Base-by-base conservation (phyloP, 805 yeast genomes). In the Ogataea neopini region DNA sequence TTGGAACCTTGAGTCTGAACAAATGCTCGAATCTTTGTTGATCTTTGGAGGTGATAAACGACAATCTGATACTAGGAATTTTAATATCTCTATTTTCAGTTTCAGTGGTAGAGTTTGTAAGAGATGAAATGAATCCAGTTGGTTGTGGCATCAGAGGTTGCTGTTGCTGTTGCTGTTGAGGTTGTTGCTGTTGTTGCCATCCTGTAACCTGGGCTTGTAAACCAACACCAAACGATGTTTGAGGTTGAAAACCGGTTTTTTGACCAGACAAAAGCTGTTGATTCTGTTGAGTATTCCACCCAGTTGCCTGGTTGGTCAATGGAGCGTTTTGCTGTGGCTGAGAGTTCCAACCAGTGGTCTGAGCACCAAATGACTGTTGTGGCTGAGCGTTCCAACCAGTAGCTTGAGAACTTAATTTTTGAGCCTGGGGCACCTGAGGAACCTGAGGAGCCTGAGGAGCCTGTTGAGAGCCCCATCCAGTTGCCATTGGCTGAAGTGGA, bases 1-100 rank as follows among this genome's bases (percentile, higher is more conserved):
- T 70, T 17, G 84, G 77, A 22, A 91, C 92, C 18, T 90, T 84
- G 17, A 88, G 77, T 55, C 92, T 73, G 65, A 92, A 92, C 56
- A 92, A 72, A 58, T 83, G 83, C 67, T 89, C 97, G 62, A 87
- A 92, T 64, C 88, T 86, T 49, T 79, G 77, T 70, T 92, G 98
- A 64, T 92, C 97, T 28, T 79, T 80, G 19, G 86, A 84, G 3
- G 96, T 81, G 52, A 92, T 80, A 63, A 92, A 92, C 9, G 96
- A 83, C 44, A 92, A 73, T 56, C 97, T 79, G 50, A 88, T 86
- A 54, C 71, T 72, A 36, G 94, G 94, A 52, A 86, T 81, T 60
- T 82, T 83, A 52, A 87, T 58, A 14, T 75, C 81, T 33, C 68
- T 74, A 61, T 83, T 81, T 57, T 80, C 80, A 29, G 49, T 47